Evolutionary conservation across 176 grass and related monocot genomes (phyloP).

Genomic region (Carex littledalei): DNA sequence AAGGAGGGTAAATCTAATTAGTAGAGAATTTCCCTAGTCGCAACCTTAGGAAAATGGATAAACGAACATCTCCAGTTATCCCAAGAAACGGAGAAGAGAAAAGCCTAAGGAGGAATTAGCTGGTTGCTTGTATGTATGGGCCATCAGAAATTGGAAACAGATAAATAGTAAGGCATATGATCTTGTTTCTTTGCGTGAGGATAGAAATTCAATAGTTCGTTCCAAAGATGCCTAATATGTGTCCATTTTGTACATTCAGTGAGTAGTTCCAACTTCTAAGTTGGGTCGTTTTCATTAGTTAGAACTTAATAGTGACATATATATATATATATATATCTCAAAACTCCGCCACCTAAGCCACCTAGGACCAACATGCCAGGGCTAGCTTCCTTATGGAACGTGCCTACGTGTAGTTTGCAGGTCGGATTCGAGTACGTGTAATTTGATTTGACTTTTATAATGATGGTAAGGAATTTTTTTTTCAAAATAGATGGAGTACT

Average conservation of each 20-base stretch:
- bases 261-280: not conserved
- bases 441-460: too few species aligned
- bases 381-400: not conserved
- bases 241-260: not conserved
- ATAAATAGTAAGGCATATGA: not conserved
- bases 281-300: not conserved
- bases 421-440: too few species aligned
- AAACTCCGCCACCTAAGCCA: not conserved
- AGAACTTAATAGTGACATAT: not conserved
- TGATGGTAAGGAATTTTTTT: too few species aligned
- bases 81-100: not conserved
- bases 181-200: slow-evolving; percentile 2
- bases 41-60: not conserved
- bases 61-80: not conserved
- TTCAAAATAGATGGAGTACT: too few species aligned
- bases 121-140: not conserved
- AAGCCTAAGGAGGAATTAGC: not conserved
- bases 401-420: too few species aligned
- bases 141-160: not conserved
- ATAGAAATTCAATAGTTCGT: not conserved
- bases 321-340: not conserved
- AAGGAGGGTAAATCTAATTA: not conserved
- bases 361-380: not conserved
- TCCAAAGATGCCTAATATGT: not conserved
- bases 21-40: too few species aligned